Evolutionary conservation across 1,284 basidiomycete genomes (phyloP).

Genomic region (Bjerkandera adusta): DNA sequence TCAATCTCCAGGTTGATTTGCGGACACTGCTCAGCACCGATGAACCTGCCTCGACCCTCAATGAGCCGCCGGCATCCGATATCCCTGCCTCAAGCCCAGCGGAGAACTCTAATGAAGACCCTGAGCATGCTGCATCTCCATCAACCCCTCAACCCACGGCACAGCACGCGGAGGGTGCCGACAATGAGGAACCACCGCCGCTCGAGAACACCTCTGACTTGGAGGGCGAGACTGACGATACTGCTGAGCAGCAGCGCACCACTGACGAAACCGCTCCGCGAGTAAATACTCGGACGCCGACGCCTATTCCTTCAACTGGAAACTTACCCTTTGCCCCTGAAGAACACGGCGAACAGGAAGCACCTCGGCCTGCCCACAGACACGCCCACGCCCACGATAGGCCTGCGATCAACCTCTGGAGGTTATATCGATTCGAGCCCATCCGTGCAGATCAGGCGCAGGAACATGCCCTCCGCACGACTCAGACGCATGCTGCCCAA

Average conservation of each 20-base stretch:
- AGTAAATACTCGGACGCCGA: constrained; percentile 17
- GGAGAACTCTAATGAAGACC: background rate
- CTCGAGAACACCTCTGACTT: constrained; percentile 31
- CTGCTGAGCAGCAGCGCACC: constrained; percentile 14
- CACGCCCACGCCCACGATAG: constrained; percentile 8
- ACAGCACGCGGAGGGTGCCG: constrained; percentile 12
- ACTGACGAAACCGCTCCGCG: constrained; percentile 14
- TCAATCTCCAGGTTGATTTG: constrained; percentile 70
- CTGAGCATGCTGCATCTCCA: too few relatives aligned
- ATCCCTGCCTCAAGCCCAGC: background rate
- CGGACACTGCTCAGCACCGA: constrained; percentile 49
- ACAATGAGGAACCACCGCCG: constrained; percentile 29
- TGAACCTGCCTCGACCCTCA: background rate
- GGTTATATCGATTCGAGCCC: constrained; percentile 73
- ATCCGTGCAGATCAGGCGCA: constrained; percentile 39
- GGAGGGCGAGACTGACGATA: constrained; percentile 21
- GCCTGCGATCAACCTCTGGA: constrained; percentile 76
- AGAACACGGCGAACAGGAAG: background rate
- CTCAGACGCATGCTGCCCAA: constrained; percentile 9
- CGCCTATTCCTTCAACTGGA: constrained; percentile 13
- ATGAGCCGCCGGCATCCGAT: constrained; percentile 12
- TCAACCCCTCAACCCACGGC: background rate
- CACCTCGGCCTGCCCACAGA: background rate
- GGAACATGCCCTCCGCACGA: constrained; percentile 18
- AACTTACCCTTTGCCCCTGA: background rate